These are phyloP conservation scores for Tuber umbilicatum DNA, from an alignment of 495 filamentous ascomycete genomes.

Conservation along the genomic window DNA sequence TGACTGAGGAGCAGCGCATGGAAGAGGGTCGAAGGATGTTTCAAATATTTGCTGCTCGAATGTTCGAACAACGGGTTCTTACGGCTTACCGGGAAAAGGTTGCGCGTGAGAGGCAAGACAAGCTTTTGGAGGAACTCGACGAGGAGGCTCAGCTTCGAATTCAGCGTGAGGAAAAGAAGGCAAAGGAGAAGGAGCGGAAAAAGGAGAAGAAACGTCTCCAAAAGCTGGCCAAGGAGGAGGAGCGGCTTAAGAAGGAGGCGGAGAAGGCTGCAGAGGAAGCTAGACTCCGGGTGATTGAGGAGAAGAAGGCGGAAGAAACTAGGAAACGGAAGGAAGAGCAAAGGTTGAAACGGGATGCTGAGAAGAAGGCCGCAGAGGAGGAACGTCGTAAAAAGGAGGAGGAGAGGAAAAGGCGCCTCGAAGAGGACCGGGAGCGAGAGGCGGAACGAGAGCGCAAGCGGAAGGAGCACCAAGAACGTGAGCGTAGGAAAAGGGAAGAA, in stretches of 20 bases:
- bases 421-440: slow-evolving; percentile 73
- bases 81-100: slow-evolving; percentile 97
- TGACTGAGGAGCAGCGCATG: slow-evolving; percentile 98
- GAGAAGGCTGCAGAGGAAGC: slow-evolving; percentile 90
- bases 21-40: slow-evolving; percentile 98
- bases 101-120: slow-evolving; percentile 80
- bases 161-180: slow-evolving; percentile 83
- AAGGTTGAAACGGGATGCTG: slow-evolving; percentile 74
- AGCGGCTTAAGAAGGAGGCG: slow-evolving; percentile 75
- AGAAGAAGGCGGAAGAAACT: slow-evolving; percentile 73
- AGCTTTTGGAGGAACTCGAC: slow-evolving; percentile 83
- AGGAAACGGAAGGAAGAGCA: slow-evolving; percentile 76
- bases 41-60: slow-evolving; percentile 96
- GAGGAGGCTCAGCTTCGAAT: slow-evolving; percentile 69
- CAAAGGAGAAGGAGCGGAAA: slow-evolving; percentile 82
- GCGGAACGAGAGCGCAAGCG: slow-evolving; percentile 68
- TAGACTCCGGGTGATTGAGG: slow-evolving; percentile 65
- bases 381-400: slow-evolving; percentile 86
- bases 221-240: slow-evolving; percentile 80
- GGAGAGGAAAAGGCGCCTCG: slow-evolving; percentile 83
- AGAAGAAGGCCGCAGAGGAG: slow-evolving; percentile 88
- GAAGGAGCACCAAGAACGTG: slow-evolving; percentile 76
- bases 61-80: slow-evolving; percentile 97
- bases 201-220: slow-evolving; percentile 83
- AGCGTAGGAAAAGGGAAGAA: slow-evolving; percentile 68